Conservation (phyloP, 2,329 filamentous ascomycete species). For the Penicillium fuscoglaucum region DNA sequence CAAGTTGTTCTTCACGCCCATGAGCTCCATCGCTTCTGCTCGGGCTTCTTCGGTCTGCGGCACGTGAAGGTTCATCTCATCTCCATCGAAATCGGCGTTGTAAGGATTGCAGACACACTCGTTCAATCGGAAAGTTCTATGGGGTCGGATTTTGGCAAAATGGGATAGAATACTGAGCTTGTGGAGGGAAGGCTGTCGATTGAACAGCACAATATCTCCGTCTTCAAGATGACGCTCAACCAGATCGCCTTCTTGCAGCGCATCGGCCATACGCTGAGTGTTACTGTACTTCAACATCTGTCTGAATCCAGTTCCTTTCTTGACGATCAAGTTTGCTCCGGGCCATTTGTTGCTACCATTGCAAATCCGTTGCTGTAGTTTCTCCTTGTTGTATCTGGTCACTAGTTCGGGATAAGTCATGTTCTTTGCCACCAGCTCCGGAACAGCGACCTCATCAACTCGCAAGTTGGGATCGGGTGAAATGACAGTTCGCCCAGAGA, state of each 20-base stretch:
- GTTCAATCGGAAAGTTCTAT: slow-evolving; percentile 94
- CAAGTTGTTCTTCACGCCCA: slow-evolving; percentile 97
- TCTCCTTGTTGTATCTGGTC: slow-evolving; percentile 79
- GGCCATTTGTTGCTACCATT: slow-evolving; percentile 81
- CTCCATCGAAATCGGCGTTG: slow-evolving; percentile 98
- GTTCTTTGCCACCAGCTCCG: slow-evolving; percentile 88
- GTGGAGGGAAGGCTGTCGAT: slow-evolving; percentile 94
- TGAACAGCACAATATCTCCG: slow-evolving; percentile 94
- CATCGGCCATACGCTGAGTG: slow-evolving; percentile 67
- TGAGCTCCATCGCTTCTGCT: slow-evolving; percentile 90
- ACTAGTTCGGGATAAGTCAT: slow-evolving; percentile 92
- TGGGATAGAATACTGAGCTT: slow-evolving; percentile 99
- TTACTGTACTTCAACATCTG: slow-evolving; percentile 75
- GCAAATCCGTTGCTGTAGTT: slow-evolving; percentile 70
- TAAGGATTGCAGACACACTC: slow-evolving; percentile 98
- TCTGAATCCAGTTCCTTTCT: slow-evolving; percentile 69
- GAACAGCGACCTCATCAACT: slow-evolving; percentile 91
- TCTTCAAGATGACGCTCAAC: slow-evolving; percentile 95
- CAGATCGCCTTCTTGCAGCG: slow-evolving; percentile 78
- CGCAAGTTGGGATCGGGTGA: slow-evolving; percentile 93
- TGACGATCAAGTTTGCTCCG: slow-evolving; percentile 80
- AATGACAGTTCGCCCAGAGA: slow-evolving; percentile 95
- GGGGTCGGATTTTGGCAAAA: slow-evolving; percentile 86
- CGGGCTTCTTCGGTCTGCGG: slow-evolving; percentile 96
- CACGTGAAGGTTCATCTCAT: slow-evolving; percentile 98